Evolutionary conservation across 352 stramenopile genomes (phyloP).

Genomic region (Thalassiosira sp.): DNA sequence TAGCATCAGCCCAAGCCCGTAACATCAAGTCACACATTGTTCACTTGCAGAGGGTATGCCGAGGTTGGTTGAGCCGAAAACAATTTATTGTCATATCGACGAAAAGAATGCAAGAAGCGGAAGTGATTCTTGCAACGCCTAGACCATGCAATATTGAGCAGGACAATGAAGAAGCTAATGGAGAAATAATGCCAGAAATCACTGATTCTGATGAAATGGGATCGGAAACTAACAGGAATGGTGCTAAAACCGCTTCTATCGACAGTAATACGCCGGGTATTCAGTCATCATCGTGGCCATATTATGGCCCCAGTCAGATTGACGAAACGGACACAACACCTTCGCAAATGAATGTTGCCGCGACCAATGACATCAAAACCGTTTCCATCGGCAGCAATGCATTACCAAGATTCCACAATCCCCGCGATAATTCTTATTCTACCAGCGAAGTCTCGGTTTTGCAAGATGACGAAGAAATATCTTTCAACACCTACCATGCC

Average conservation of each 20-base stretch:
- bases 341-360: background rate
- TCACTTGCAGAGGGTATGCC: conserved; percentile 20
- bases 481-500: background rate
- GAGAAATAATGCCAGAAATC: too few relatives aligned
- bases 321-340: background rate
- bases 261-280: too few relatives aligned
- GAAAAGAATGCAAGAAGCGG: background rate
- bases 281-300: too few relatives aligned
- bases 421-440: background rate
- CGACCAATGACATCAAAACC: background rate
- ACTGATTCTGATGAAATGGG: too few relatives aligned
- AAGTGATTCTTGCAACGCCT: too few relatives aligned
- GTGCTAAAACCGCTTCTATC: too few relatives aligned
- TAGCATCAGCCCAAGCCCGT: conserved; percentile 13
- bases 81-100: conserved; percentile 1
- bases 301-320: background rate
- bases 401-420: background rate
- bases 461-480: conserved; percentile 14
- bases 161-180: too few relatives aligned
- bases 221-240: too few relatives aligned
- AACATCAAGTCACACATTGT: conserved; percentile 6
- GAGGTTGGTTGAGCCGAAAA: conserved; percentile 31
- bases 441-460: background rate
- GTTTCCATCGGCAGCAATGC: background rate
- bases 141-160: too few relatives aligned